Evolutionary conservation across 805 yeast species (phyloP).

Genomic region (Ogataea henricii): DNA sequence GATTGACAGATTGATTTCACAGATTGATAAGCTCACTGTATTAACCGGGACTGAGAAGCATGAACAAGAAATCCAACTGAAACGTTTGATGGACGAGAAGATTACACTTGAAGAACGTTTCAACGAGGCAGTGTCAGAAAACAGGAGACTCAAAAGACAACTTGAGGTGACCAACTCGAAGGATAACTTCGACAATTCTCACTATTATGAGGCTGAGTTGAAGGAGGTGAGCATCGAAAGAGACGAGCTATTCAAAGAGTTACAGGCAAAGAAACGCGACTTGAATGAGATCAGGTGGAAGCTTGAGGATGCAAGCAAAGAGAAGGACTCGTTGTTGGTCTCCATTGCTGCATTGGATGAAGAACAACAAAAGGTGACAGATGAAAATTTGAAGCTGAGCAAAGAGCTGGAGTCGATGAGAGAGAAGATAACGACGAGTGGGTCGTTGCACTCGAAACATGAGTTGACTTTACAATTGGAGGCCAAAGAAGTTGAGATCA

Average conservation of each 20-base stretch:
- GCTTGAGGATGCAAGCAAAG: conserved; percentile 17
- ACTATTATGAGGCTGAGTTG: conserved; percentile 16
- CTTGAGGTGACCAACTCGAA: conserved; percentile 25
- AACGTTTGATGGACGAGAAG: conserved; percentile 40
- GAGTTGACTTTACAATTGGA: conserved; percentile 13
- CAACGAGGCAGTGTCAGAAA: conserved; percentile 40
- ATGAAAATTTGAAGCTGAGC: conserved; percentile 24
- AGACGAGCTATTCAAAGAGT: conserved; percentile 12
- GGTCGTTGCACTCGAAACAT: not conserved
- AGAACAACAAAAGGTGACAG: conserved; percentile 22
- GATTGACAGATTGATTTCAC: conserved; percentile 35
- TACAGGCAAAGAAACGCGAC: conserved; percentile 19
- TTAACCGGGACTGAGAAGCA: conserved; percentile 29
- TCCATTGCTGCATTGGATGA: conserved; percentile 23
- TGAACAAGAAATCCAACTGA: conserved; percentile 34
- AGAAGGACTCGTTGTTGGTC: conserved; percentile 18
- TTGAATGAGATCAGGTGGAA: conserved; percentile 18
- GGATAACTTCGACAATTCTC: conserved; percentile 3
- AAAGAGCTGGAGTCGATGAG: conserved; percentile 22
- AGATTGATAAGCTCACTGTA: conserved; percentile 11
- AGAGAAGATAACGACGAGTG: conserved; percentile 8
- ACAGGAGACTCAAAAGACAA: conserved; percentile 38
- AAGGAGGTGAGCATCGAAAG: conserved; percentile 17
- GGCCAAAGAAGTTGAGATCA: conserved; percentile 23
- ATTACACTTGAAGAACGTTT: conserved; percentile 41